Base-by-base conservation (phyloP, 2,329 filamentous ascomycete genomes). In the Penicillium italicum region DNA sequence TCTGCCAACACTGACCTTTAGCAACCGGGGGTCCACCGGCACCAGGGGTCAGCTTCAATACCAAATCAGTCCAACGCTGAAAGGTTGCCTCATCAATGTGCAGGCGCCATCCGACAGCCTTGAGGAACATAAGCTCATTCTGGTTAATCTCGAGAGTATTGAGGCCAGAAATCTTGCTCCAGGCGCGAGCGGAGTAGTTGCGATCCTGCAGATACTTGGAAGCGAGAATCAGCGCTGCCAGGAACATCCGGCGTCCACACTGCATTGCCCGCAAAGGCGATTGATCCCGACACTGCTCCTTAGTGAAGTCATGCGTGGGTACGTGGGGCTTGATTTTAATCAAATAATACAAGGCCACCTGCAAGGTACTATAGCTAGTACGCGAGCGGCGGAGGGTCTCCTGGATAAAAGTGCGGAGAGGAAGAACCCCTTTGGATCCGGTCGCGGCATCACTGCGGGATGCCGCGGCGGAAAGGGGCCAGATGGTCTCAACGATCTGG, bases 151-250 rank as follows among this genome's bases (percentile, higher is more conserved):
- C 94, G 54, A 84, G 80, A 4, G 91, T 92, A 71, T 90, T 91
- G 55, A 99, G 80, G n/a, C 94, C 94, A 18, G 94, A 97, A 66
- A 99, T 99, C 80, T 96, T 97, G 75, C 93, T 97, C 94, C 94
- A 99, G 40, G 94, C 94, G 53, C 93, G 87, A 46, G 94, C 91
- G 14, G 94, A 97, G 76, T 96, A 99, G 77, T 97, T 99, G 65
- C 93, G 88, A 72, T 99, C 94, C 75, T 99, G 94, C 44, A 99
- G 80, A 72, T 97, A 99, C 79, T 99, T 99, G 34, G 94, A 97
- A 2, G 94, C 94, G 54, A 99, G 81, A 63, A 99, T 97, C 58
- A 99, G 81, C 45, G 93, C 92, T 11, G 94, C 87, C 51, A 99
- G 82, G 72, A 99, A 97, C 93, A 97, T 97, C 68, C 94, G 91